Evolutionary conservation across 2,329 filamentous ascomycete genomes (phyloP), one percentile per base, ranked within the genome.

Genomic region (Tolypocladium pustulatum): DNA sequence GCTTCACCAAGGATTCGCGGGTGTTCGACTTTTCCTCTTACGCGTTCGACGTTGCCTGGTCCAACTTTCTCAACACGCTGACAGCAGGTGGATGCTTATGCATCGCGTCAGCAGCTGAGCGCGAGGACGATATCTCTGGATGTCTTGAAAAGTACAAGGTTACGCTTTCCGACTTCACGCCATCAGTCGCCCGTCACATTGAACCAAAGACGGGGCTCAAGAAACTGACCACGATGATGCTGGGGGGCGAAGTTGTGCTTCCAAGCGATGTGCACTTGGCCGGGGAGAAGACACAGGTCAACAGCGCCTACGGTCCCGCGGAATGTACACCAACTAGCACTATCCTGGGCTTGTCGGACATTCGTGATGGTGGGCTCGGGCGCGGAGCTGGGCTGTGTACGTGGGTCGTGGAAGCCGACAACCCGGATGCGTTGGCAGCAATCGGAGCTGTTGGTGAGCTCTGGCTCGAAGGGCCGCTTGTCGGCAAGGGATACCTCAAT

Each of bases 371-470:
- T 22, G 58, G 51, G 12, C 58, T 63, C 5, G 61, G 62, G 17
- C 57, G 41, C 30, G 61, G 59, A 1, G 55, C 13, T 13, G 59
- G 59, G 8, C 27, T 61, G 15, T 54, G 54, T 15, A 61, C 57
- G 4, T 69, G 68, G 68, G 59, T 69, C 2, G 61, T 67, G 1
- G 51, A 61, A 38, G 43, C 64, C 3, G 56, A 63, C 4, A 58
- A 66, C 12, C 58, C 59, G 10, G 22, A 63, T 37, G 43, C 25
- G 1, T 59, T 70, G 4, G 58, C 64, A 0, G 62, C 67, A 0
- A 57, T 66, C 22, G 64, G 66, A 1, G 57, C 55, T 15, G 51
- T 67, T 2, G 69, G 68, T 4, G 69, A 71, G 54, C 59, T 70
- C 2, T 37, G 68, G 4, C 59, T 71, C 6, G 66, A 70, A 46